Base-by-base conservation (phyloP, 306 rosid species). In the Begonia peltatifolia region DNA sequence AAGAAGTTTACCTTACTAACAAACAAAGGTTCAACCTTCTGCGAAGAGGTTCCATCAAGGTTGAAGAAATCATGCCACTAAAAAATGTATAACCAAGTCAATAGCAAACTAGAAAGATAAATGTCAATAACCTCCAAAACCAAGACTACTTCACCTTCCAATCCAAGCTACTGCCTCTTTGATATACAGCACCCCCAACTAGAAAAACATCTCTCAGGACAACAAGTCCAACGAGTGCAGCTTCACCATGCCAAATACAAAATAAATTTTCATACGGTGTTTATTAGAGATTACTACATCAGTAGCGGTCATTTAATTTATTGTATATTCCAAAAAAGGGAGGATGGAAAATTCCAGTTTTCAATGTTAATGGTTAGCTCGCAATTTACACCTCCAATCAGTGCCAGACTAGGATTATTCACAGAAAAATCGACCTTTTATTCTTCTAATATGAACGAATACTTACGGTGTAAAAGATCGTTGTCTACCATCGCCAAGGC, bases 391-490 rank as follows among this genome's bases (percentile, higher is more conserved):
- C 18, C 18, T 17, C 18, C 18, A 17, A 17, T 1, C 23, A 20
- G 23, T 3, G 23, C 23, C 23, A 20, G 23, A 20, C 23, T 20
- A 20, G 2, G 23, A 20, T 20, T 20, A 20, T 20, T 20, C 23
- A 20, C 23, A 20, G 23, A 2, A 20, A 20, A 20, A 20, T 20
- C 23, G 3, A 41, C 10, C 4, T 9, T 17, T 17, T 17, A 17
- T 17, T 17, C 18, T 17, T 17, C 18, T 17, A 6, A 25, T 25
- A 25, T 25, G 2, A 25, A 25, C 0, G 35, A 25, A 25, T 25
- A 14, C 85, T 80, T 78, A 85, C 97, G 87, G 68, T 90, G 90
- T 52, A 90, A 81, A 70, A 90, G 87, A 78, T 73, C 87, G 42
- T 78, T 68, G 44, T 85, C 77, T 47, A 85, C 84, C 95, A 90